These are phyloP conservation scores for Candida multigemmis DNA, from an alignment of 805 yeast species.

Conservation along the genomic window DNA sequence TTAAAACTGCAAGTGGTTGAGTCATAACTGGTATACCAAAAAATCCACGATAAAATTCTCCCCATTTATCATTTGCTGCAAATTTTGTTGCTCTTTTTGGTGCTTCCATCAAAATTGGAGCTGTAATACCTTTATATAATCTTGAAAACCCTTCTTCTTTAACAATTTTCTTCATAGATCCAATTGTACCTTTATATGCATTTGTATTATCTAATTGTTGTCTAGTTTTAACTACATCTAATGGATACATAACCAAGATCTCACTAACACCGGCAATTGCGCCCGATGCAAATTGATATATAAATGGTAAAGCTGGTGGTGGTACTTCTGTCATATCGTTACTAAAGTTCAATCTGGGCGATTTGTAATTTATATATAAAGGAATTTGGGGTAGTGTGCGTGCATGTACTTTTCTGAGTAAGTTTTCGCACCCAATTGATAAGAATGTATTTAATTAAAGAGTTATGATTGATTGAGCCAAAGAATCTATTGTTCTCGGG, in stretches of 20 bases:
- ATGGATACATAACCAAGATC: slow-evolving; percentile 89
- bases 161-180: slow-evolving; percentile 76
- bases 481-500: too few species aligned
- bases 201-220: slow-evolving; percentile 65
- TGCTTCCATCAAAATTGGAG: slow-evolving; percentile 98
- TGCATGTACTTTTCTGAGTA: too few species aligned
- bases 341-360: too few species aligned
- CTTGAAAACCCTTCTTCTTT: slow-evolving; percentile 77
- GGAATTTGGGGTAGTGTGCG: too few species aligned
- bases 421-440: too few species aligned
- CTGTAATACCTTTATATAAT: slow-evolving; percentile 86
- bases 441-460: too few species aligned
- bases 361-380: too few species aligned
- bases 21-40: slow-evolving; percentile 66
- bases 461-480: too few species aligned
- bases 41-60: slow-evolving; percentile 62
- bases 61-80: slow-evolving; percentile 97
- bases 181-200: slow-evolving; percentile 76
- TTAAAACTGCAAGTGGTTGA: slow-evolving; percentile 77
- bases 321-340: too few species aligned
- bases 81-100: slow-evolving; percentile 98
- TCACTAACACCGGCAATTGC: slow-evolving; percentile 98
- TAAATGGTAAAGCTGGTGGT: slow-evolving; percentile 58
- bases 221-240: slow-evolving; percentile 95
- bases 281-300: slow-evolving; percentile 86